Evolutionary conservation across 2,329 filamentous ascomycete genomes (phyloP).

Genomic region (Nemania sp.): DNA sequence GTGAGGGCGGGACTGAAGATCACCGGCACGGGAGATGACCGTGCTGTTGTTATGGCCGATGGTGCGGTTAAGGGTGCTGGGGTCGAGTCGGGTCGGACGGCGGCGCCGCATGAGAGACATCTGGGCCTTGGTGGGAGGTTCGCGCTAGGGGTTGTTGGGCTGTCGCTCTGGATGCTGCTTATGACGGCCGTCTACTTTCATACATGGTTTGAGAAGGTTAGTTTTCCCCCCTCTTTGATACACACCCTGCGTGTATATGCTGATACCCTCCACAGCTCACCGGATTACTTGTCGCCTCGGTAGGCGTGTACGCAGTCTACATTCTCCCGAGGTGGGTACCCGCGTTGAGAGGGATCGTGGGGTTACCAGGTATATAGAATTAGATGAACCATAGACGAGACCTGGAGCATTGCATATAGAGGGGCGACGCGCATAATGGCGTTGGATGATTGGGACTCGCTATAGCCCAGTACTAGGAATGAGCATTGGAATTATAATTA

Average conservation of each 20-base stretch:
- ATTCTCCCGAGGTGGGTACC: conserved; percentile 46
- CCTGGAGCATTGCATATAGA: conserved; percentile 23
- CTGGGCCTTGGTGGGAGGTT: conserved; percentile 66
- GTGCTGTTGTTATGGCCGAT: conserved; percentile 73
- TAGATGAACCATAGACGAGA: conserved; percentile 4
- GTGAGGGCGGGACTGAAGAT: conserved; percentile 55
- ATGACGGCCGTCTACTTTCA: conserved; percentile 99
- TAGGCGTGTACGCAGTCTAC: conserved; percentile 45
- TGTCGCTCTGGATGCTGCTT: conserved; percentile 95
- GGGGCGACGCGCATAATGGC: conserved; percentile 12
- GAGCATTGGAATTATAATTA: neutral
- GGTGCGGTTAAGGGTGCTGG: conserved; percentile 72
- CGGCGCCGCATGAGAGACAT: conserved; percentile 47
- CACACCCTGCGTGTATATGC: neutral
- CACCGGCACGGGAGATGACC: conserved; percentile 66
- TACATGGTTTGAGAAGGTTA: conserved; percentile 96
- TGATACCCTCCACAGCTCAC: conserved; percentile 37
- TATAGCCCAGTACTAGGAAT: neutral
- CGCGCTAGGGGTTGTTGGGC: conserved; percentile 70
- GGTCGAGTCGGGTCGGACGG: conserved; percentile 57
- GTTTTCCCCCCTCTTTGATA: conserved; percentile 42
- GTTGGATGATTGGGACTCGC: conserved; percentile 14
- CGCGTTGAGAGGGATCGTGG: conserved; percentile 40
- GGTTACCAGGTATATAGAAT: conserved; percentile 46
- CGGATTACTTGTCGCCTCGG: conserved; percentile 43